Percentiles rank a stretch among this genome's conserved stretches.
Conservation (phyloP, 2,329 filamentous ascomycete species). For the Colletotrichum truncatum region DNA sequence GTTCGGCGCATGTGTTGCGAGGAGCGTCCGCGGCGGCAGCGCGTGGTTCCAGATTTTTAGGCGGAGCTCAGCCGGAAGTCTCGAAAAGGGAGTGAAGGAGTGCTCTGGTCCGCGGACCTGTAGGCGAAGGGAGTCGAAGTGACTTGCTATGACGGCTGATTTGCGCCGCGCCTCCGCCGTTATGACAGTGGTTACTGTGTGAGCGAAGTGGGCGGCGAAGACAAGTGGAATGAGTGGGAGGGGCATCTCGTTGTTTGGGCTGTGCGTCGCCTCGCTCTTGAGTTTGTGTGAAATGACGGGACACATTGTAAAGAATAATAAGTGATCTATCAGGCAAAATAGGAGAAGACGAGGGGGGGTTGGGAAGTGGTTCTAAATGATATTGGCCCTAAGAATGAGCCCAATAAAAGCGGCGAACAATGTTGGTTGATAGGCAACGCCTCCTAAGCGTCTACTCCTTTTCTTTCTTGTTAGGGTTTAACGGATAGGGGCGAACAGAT, state of each 20-base stretch:
- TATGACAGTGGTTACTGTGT: slow-evolving; percentile 11
- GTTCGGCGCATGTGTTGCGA: slow-evolving; percentile 22
- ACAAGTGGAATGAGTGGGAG: slow-evolving; percentile 22
- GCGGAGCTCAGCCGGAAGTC: slow-evolving; percentile 21
- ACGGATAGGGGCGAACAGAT: background rate
- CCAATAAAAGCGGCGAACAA: background rate
- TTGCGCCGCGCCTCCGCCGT: slow-evolving; percentile 17
- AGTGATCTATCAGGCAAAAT: background rate
- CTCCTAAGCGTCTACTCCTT: background rate
- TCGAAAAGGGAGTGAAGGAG: slow-evolving; percentile 13
- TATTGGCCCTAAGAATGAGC: background rate
- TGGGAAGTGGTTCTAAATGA: background rate
- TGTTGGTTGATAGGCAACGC: background rate
- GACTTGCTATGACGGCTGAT: slow-evolving; percentile 1
- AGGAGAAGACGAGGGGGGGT: background rate
- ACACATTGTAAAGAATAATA: background rate
- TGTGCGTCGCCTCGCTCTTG: slow-evolving; percentile 11
- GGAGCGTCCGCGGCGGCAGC: slow-evolving; percentile 12
- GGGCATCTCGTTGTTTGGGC: slow-evolving; percentile 13
- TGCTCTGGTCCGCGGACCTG: slow-evolving; percentile 23
- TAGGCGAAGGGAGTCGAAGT: slow-evolving; percentile 17
- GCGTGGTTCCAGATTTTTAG: slow-evolving; percentile 30
- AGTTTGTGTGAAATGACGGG: background rate
- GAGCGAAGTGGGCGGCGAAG: slow-evolving; percentile 28
- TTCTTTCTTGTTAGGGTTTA: background rate